Evolutionary conservation across 208 protist genomes (phyloP).

Genomic region (Trypanosoma lewisi): DNA sequence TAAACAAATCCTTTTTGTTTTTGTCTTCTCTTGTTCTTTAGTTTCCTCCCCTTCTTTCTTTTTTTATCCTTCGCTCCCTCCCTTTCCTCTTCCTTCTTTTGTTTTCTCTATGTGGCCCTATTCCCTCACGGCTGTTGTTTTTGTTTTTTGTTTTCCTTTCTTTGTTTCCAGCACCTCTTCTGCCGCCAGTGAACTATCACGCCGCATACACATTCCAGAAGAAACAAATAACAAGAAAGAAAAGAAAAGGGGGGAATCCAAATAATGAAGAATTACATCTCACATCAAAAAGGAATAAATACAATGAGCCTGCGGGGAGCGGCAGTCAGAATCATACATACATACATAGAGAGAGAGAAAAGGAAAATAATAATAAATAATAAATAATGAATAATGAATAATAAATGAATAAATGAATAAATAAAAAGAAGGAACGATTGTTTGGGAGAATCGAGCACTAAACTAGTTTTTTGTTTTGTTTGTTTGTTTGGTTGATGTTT

Average conservation of each 20-base stretch:
- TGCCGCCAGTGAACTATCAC: background rate
- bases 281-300: background rate
- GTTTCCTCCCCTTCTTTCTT: background rate
- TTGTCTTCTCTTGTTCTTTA: too few relatives aligned
- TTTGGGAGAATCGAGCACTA: too few relatives aligned
- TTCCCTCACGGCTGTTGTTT: too few relatives aligned
- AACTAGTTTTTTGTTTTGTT: too few relatives aligned
- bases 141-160: background rate
- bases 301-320: too few relatives aligned
- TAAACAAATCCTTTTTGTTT: background rate
- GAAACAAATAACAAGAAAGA: background rate
- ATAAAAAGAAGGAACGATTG: too few relatives aligned
- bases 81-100: background rate
- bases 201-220: background rate
- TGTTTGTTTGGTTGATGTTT: background rate
- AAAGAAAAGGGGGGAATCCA: background rate
- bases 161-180: background rate
- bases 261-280: background rate
- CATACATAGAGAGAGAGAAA: slow-evolving; percentile 34
- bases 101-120: too few relatives aligned
- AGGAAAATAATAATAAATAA: slow-evolving; percentile 11
- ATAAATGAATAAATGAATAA: too few relatives aligned
- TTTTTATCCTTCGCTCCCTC: background rate
- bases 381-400: too few relatives aligned
- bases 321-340: too few relatives aligned